Percentiles rank a stretch among this genome's conserved stretches.
These are phyloP conservation scores for Epichloe gansuensis DNA, from an alignment of 2,329 filamentous ascomycete genomes.

Conservation along the genomic window DNA sequence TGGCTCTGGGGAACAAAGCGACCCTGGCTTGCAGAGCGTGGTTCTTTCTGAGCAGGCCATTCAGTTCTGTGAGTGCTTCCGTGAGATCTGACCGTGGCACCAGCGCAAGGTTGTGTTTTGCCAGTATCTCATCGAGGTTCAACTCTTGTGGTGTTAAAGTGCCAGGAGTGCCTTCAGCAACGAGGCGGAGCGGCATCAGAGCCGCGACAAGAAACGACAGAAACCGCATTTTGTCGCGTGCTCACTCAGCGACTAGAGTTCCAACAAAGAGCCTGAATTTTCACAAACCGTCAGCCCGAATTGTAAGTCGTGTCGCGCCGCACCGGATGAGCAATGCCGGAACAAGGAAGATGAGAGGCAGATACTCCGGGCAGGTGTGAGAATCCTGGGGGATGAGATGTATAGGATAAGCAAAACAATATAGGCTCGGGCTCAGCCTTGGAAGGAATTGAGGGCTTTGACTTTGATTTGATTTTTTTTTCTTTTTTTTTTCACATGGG, in stretches of 20 bases:
- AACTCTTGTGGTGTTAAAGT: constrained; percentile 19
- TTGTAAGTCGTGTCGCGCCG: neutral
- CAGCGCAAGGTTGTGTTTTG: constrained; percentile 30
- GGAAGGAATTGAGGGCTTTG: too few species aligned
- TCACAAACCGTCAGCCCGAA: neutral
- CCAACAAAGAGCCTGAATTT: neutral
- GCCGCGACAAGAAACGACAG: constrained; percentile 21
- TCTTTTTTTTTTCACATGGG: constrained; percentile 1
- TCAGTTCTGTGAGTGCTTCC: constrained; percentile 30
- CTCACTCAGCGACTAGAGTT: neutral
- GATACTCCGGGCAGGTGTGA: neutral
- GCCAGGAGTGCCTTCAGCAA: constrained; percentile 14
- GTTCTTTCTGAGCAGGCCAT: constrained; percentile 23
- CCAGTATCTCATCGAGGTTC: constrained; percentile 27
- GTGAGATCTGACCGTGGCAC: constrained; percentile 33
- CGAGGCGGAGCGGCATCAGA: constrained; percentile 20
- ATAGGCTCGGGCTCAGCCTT: neutral
- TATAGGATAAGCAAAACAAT: neutral
- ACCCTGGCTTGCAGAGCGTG: constrained; percentile 4
- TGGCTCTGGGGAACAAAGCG: constrained; percentile 1
- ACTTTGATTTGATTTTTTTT: neutral
- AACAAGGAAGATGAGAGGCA: neutral
- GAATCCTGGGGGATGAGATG: neutral
- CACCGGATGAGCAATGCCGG: neutral
- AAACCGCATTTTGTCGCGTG: constrained; percentile 21